These are phyloP conservation scores for Stagonosporopsis cucurbitacearum DNA, from an alignment of 2,329 filamentous ascomycete genomes.

Conservation along the genomic window DNA sequence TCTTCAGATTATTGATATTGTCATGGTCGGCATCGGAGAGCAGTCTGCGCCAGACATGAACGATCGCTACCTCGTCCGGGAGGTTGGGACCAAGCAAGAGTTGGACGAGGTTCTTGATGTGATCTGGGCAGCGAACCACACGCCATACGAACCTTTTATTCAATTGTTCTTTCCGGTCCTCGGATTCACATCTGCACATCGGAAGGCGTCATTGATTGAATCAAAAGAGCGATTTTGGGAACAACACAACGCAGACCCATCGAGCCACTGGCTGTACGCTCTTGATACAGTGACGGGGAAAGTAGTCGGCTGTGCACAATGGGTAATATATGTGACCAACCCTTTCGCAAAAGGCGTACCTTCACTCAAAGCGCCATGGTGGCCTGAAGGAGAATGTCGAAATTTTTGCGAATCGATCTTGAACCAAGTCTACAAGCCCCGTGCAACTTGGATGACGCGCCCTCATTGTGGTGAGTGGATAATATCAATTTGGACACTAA, in stretches of 20 bases:
- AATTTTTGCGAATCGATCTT: conserved; percentile 44
- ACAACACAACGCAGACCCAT: conserved; percentile 31
- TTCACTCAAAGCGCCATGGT: conserved; percentile 42
- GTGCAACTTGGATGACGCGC: conserved; percentile 42
- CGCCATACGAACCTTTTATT: conserved; percentile 44
- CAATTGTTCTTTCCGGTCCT: conserved; percentile 45
- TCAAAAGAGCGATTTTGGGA: conserved; percentile 43
- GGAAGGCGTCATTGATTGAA: conserved; percentile 35
- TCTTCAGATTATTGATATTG: conserved; percentile 26
- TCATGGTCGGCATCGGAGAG: conserved; percentile 30
- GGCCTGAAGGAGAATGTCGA: conserved; percentile 43
- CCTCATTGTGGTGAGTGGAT: conserved; percentile 43
- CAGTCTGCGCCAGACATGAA: conserved; percentile 23
- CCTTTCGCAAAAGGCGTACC: conserved; percentile 40
- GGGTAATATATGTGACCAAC: conserved; percentile 38
- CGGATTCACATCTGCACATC: conserved; percentile 35
- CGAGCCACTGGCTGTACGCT: conserved; percentile 45
- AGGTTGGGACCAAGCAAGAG: conserved; percentile 37
- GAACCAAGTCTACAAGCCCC: conserved; percentile 42
- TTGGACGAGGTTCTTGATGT: conserved; percentile 41
- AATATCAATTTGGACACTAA: conserved; percentile 1
- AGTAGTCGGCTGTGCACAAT: conserved; percentile 42
- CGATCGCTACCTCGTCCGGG: conserved; percentile 34
- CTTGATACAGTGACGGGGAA: conserved; percentile 30
- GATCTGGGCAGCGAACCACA: conserved; percentile 46